These are phyloP conservation scores for Aciculoconidium aculeatum DNA, from an alignment of 805 yeast genomes.

Conservation along the genomic window DNA sequence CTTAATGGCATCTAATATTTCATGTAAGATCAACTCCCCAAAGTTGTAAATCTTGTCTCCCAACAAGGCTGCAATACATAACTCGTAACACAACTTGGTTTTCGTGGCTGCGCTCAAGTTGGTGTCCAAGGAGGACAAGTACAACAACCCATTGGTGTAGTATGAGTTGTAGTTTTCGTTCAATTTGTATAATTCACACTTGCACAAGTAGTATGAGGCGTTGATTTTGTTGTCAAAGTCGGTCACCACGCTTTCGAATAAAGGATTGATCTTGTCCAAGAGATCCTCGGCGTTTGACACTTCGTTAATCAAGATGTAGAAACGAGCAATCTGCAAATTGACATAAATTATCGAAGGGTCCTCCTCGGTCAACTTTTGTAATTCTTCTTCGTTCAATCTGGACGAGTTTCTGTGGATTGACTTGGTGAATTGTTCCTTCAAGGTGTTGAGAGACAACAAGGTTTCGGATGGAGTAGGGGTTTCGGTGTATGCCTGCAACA, in stretches of 20 bases:
- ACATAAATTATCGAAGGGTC: constrained; percentile 51
- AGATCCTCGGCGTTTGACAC: constrained; percentile 58
- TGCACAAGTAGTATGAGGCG: constrained; percentile 78
- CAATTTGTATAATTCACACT: constrained; percentile 67
- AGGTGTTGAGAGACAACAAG: constrained; percentile 31
- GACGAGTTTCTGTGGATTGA: constrained; percentile 25
- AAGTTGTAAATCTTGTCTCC: constrained; percentile 93
- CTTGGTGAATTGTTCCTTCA: constrained; percentile 21
- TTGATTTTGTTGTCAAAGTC: constrained; percentile 48
- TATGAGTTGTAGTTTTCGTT: constrained; percentile 75
- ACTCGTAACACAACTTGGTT: constrained; percentile 48
- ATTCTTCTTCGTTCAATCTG: constrained; percentile 18
- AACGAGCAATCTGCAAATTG: constrained; percentile 66
- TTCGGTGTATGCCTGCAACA: constrained; percentile 44
- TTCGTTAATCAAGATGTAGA: constrained; percentile 49
- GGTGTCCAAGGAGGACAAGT: constrained; percentile 62
- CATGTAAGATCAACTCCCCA: constrained; percentile 91
- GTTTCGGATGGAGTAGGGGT: constrained; percentile 18
- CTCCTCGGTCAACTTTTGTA: constrained; percentile 30
- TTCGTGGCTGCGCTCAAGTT: constrained; percentile 32
- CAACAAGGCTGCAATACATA: constrained; percentile 78
- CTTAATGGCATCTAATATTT: constrained; percentile 53
- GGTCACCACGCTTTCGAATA: constrained; percentile 42
- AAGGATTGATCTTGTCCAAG: constrained; percentile 54
- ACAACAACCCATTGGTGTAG: constrained; percentile 77